Base-by-base conservation (phyloP, 768 basidiomycete genomes). In the Mycena capillaripes region DNA sequence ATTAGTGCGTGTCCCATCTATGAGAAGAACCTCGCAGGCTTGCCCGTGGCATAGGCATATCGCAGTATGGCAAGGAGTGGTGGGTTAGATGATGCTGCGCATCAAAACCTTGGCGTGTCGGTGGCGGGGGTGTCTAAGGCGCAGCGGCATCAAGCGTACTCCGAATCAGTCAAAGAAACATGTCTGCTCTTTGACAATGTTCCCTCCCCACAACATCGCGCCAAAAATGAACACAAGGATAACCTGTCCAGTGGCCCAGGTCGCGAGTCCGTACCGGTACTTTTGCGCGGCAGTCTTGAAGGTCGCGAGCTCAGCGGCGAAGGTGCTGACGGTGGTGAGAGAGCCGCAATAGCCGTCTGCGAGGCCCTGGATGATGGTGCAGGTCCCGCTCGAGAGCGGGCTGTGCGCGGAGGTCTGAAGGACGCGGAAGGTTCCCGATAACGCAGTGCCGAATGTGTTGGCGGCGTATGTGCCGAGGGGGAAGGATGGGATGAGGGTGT, bases 301-400 rank as follows among this genome's bases (percentile, higher is more conserved):
- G 88, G 38, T 85, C 6, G 62, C 82, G 25, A 95, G 79, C 79
- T 99, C 98, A 10, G 92, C 92, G 2, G 91, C 93, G 78, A 99
- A 97, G 21, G 97, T 99, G 80, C 94, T 96, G 76, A 99, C 89
- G 1, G 98, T 99, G 2, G 93, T 97, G 76, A 99, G 85, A 82
- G 96, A 97, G 14, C 97, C 98, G 79, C 97, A 98, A 78, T 96
- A 98, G 9, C 98, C 98, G 79, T 98, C 96, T 27, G 86, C 85
- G 42, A 99, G 82, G 1, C 96, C 97, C 78, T 95, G 92, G 48
- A 98, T 81, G 23, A 95, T 84, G 29, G 89, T 86, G 78, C 97
- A 98, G 38, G 88, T 86, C 70, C 86, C 82, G 25, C 81, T 78
- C 1, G 92, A 88, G 10, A 84, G 79, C 16, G 87, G 84, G 38